A percentile compares a stretch with the other conserved stretches of the same genome.
These are phyloP conservation scores for Beauveria brongniartii DNA, from an alignment of 2,329 filamentous ascomycete species.

Conservation along the genomic window DNA sequence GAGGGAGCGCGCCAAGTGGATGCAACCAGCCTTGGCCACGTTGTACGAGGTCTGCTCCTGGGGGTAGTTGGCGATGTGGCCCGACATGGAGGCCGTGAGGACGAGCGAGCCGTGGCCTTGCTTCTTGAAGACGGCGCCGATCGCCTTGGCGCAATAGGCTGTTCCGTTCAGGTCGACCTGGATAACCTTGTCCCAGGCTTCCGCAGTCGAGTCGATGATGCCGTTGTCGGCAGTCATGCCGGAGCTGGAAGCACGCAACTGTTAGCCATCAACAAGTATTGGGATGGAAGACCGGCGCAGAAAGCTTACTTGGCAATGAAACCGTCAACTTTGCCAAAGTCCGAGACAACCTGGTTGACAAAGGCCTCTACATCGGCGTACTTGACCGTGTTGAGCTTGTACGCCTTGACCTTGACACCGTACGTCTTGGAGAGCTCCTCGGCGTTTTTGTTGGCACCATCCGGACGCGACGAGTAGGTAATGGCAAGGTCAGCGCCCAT, in stretches of 20 bases:
- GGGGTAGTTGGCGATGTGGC: slow-evolving; percentile 62
- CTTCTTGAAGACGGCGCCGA: slow-evolving; percentile 56
- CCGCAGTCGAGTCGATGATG: slow-evolving; percentile 58
- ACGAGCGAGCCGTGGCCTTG: slow-evolving; percentile 58
- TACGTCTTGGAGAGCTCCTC: slow-evolving; percentile 57
- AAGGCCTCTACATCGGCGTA: slow-evolving; percentile 43
- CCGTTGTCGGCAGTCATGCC: slow-evolving; percentile 62
- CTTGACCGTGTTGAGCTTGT: slow-evolving; percentile 51
- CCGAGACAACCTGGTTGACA: slow-evolving; percentile 56
- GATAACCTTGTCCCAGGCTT: slow-evolving; percentile 59
- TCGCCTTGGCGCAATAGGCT: slow-evolving; percentile 58
- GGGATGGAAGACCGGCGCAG: too few relatives aligned
- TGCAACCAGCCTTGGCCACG: slow-evolving; percentile 51
- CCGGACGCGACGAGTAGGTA: slow-evolving; percentile 64
- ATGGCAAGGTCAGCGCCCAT: slow-evolving; percentile 63
- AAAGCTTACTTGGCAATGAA: slow-evolving; percentile 64
- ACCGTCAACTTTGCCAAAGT: slow-evolving; percentile 67
- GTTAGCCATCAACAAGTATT: not conserved
- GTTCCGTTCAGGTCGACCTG: slow-evolving; percentile 58
- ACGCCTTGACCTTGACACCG: slow-evolving; percentile 57
- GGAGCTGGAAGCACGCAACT: slow-evolving; percentile 31
- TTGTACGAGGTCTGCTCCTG: slow-evolving; percentile 62
- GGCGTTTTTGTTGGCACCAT: slow-evolving; percentile 58
- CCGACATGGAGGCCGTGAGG: slow-evolving; percentile 63
- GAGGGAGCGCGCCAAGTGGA: slow-evolving; percentile 36